Base-by-base conservation (phyloP, 306 rosid genomes). In the Citrullus mucosospermus region DNA sequence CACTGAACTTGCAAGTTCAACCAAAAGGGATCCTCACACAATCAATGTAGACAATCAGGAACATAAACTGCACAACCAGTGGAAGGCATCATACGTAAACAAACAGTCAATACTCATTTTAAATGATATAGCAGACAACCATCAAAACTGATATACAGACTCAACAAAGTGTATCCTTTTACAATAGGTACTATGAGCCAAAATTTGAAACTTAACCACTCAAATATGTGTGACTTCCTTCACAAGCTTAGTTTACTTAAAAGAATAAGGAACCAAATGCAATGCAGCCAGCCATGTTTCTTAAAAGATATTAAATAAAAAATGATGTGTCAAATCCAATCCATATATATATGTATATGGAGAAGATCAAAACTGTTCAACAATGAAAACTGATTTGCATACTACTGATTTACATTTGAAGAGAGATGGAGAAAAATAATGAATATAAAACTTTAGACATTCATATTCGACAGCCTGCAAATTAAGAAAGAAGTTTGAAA, bases 401-500 rank as follows among this genome's bases (percentile, higher is more conserved):
- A 3, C 76, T 20, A 20, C 34, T 41, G 17, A 44, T 72, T 15
- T 28, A 8, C 59, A 72, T 48, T 48, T 25, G 22, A 53, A 73
- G 41, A 7, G 46, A 9, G 62, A 8, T 34, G 6, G 75, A 30
- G 8, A 25, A 30, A 48, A 51, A 50, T 50, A 28, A 72, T 20
- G 11, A 72, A 51, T 58, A 65, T 34, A 36, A 80, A 61, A 61
- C 17, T 59, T 8, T 18, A n/a, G 6, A 70, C 58, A 14, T 6
- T 6, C 62, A 18, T 53, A 38, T 80, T 34, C 54, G 75, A 78
- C 32, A 73, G 56, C 58, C 48, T 46, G 32, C 53, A 77, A 76
- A 28, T 63, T 12, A 55, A 60, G 32, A 30, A 48, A 68, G 22
- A 62, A 84, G 60, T 63, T 48, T 85, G 32, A 78, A 78, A 48